Percentiles rank a stretch among this genome's conserved stretches.
Evolutionary conservation across 2,329 filamentous ascomycete genomes (phyloP).

Genomic region (Botrytis porri): DNA sequence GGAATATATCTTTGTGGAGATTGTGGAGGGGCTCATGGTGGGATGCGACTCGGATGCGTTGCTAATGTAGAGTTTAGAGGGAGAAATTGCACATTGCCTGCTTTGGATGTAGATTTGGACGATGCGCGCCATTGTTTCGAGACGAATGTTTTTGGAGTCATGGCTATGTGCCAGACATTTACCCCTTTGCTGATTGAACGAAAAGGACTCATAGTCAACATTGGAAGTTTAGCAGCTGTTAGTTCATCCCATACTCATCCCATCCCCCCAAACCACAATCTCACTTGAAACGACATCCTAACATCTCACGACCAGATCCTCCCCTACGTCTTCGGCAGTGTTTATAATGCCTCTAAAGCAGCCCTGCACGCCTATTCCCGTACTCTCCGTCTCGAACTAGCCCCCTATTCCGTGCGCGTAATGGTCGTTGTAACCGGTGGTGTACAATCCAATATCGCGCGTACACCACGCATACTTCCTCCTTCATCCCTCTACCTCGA

Average conservation of each 20-base stretch:
- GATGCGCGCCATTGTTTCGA: constrained; percentile 39
- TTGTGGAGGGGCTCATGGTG: neutral
- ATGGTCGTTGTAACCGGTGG: constrained; percentile 33
- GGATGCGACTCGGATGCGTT: neutral
- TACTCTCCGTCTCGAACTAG: constrained; percentile 34
- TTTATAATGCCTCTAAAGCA: constrained; percentile 92
- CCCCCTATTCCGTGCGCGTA: constrained; percentile 32
- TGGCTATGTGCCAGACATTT: constrained; percentile 45
- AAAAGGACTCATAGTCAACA: constrained; percentile 32
- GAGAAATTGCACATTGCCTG: constrained; percentile 29
- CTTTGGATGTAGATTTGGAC: constrained; percentile 37
- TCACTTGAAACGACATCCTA: neutral
- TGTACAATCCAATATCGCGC: constrained; percentile 28
- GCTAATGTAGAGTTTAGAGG: constrained; percentile 23
- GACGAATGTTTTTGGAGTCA: constrained; percentile 44
- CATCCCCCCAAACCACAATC: neutral
- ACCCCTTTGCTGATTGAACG: constrained; percentile 37
- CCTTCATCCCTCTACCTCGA: constrained; percentile 29
- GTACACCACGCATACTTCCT: constrained; percentile 23
- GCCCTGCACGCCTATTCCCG: constrained; percentile 45
- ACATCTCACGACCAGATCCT: constrained; percentile 54
- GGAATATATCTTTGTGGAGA: neutral
- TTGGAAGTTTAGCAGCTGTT: constrained; percentile 40
- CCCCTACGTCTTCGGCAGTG: constrained; percentile 77
- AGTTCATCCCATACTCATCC: neutral